Evolutionary conservation across 441 rosid genomes (phyloP).

Genomic region (Breynia disticha): DNA sequence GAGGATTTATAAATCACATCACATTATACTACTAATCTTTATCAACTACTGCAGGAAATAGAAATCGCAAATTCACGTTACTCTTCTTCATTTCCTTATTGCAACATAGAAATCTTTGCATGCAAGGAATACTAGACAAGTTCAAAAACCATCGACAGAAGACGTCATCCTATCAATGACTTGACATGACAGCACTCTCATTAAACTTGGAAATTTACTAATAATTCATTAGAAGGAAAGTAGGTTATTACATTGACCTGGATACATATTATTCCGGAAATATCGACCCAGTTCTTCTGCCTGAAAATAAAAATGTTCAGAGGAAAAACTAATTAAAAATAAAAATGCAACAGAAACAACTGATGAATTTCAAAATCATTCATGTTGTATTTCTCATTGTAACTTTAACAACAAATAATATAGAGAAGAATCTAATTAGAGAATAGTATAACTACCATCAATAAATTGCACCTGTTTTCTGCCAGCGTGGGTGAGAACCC

Average conservation of each 20-base stretch:
- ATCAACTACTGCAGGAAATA: neutral
- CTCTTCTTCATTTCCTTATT: neutral
- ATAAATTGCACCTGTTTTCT: constrained; percentile 79
- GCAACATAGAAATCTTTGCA: neutral
- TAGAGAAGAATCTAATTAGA: neutral
- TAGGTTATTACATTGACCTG: constrained; percentile 41
- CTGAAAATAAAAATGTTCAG: constrained; percentile 34
- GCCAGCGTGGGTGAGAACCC: constrained; percentile 99
- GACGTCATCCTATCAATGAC: neutral
- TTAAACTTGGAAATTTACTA: neutral
- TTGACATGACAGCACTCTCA: neutral
- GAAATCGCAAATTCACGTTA: neutral
- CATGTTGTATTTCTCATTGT: neutral
- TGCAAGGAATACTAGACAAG: neutral
- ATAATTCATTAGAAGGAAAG: neutral
- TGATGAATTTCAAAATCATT: neutral
- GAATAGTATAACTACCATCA: constrained; percentile 7
- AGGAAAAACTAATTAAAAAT: constrained; percentile 3
- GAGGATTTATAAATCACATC: too few relatives aligned
- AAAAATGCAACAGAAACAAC: neutral
- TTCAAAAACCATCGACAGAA: neutral
- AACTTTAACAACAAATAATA: neutral
- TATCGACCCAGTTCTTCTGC: constrained; percentile 99
- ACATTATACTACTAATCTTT: neutral
- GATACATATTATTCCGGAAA: constrained; percentile 97